Conservation (phyloP, 495 filamentous ascomycete species). For the Xylona heveae region DNA sequence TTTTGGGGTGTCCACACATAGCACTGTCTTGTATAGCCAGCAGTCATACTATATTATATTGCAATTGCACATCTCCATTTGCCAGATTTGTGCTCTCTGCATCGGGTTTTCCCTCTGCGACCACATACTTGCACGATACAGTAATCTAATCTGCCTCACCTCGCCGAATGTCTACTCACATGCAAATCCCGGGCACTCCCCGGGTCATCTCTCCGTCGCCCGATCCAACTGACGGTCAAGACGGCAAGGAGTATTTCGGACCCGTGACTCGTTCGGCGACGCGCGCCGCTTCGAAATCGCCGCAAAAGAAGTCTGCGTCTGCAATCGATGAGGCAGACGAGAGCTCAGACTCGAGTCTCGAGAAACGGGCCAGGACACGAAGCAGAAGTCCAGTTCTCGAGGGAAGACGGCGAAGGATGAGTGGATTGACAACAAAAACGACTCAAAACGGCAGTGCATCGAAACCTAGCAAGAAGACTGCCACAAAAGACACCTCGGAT, state of each 20-base stretch:
- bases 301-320: neutral
- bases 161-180: too few species aligned
- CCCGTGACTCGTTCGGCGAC: constrained; percentile 15
- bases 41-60: too few species aligned
- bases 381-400: constrained; percentile 3
- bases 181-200: constrained; percentile 17
- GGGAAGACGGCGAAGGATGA: constrained; percentile 2
- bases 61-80: too few species aligned
- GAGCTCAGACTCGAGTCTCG: constrained; percentile 1
- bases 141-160: too few species aligned
- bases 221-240: constrained; percentile 17
- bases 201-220: constrained; percentile 23
- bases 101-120: too few species aligned
- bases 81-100: too few species aligned
- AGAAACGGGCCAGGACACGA: constrained; percentile 4
- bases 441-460: too few species aligned
- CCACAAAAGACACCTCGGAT: too few species aligned
- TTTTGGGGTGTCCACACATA: too few species aligned
- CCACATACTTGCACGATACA: too few species aligned
- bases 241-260: constrained; percentile 15
- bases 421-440: constrained; percentile 2
- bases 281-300: constrained; percentile 8
- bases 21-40: too few species aligned
- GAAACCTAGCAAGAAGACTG: too few species aligned
- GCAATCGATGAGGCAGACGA: constrained; percentile 1